Percentiles rank a stretch among this genome's conserved stretches.
phyloP scores from a whole-genome alignment of 1,139 yeast species.

The Geotrichum bryndzae region DNA sequence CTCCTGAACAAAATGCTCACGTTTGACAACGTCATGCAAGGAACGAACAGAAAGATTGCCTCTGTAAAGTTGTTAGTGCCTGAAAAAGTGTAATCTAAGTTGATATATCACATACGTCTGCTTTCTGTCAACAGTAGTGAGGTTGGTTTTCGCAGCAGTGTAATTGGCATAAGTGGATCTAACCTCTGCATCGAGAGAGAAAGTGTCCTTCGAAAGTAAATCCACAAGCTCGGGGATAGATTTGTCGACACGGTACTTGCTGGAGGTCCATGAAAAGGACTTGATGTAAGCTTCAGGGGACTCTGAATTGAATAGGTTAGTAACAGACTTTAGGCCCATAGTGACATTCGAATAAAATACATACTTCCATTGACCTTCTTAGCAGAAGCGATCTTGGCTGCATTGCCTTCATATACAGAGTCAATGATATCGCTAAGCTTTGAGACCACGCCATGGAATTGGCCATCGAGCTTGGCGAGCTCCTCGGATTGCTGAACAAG shows the following conservation, averaged over 20 bases:
- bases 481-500: slow-evolving; percentile 89
- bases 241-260: slow-evolving; percentile 80
- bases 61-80: slow-evolving; percentile 16
- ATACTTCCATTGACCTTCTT: slow-evolving; percentile 44
- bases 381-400: slow-evolving; percentile 41
- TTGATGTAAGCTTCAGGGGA: slow-evolving; percentile 60
- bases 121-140: slow-evolving; percentile 85
- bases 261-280: slow-evolving; percentile 77
- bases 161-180: slow-evolving; percentile 63
- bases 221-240: slow-evolving; percentile 71
- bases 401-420: slow-evolving; percentile 45
- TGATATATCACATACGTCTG: slow-evolving; percentile 42
- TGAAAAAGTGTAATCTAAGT: slow-evolving; percentile 3
- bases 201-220: slow-evolving; percentile 66
- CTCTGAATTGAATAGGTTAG: slow-evolving; percentile 18
- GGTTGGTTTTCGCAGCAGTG: slow-evolving; percentile 74
- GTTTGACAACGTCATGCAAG: slow-evolving; percentile 79
- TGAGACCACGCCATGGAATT: slow-evolving; percentile 58
- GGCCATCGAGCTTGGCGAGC: slow-evolving; percentile 69
- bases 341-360: slow-evolving; percentile 3
- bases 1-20: slow-evolving; percentile 75
- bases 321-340: background rate
- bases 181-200: slow-evolving; percentile 77
- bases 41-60: slow-evolving; percentile 92
- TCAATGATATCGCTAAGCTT: slow-evolving; percentile 72